Base-by-base conservation (phyloP, 371 early-diverging fungal species). In the Nematocida sp. region DNA sequence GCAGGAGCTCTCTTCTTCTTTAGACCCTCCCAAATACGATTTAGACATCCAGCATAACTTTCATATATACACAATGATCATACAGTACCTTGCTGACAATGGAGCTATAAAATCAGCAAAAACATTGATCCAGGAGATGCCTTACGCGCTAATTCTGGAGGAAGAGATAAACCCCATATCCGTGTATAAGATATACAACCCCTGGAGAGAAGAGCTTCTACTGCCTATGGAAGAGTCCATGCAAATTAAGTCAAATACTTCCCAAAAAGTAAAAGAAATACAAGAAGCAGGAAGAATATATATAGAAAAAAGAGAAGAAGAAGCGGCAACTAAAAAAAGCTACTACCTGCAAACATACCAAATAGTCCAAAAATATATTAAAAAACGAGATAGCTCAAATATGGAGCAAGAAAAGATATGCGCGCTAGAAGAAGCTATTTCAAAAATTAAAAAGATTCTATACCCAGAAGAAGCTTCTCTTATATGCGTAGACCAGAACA, bases 161-260 rank as follows among this genome's bases (percentile, higher is more conserved):
- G 36, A 45, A 3, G 25, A 67, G 35, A 18, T 16, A 5, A 48
- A 51, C 23, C 9, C 49, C 1, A 49, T 71, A 11, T 2, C 1
- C 25, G 26, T 71, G 0, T 36, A 18, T 0, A 61, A 42, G 25
- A 33, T 51, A 26, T 71, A 71, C 61, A 11, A 3, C 33, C 75
- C 75, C 7, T 71, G 75, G 75, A 0, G 20, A 4, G 61, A 71
- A 25, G 63, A 60, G 53, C 75, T 71, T 28, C 25, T 26, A 7
- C 11, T 42, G 33, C 50, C 63, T 9, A 33, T n/a, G 16, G 33
- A 23, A 26, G 39, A 40, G 7, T 0, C 63, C 7, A 16, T 42
- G 3, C 5, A 18, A 2, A 13, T 7, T 2, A 51, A 23, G 18
- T 11, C 75, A 9, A 32, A 18, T 16, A 61, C 13, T n/a, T 39